Conservation (phyloP, 1,139 yeast species). For the Nadsonia commutata region DNA sequence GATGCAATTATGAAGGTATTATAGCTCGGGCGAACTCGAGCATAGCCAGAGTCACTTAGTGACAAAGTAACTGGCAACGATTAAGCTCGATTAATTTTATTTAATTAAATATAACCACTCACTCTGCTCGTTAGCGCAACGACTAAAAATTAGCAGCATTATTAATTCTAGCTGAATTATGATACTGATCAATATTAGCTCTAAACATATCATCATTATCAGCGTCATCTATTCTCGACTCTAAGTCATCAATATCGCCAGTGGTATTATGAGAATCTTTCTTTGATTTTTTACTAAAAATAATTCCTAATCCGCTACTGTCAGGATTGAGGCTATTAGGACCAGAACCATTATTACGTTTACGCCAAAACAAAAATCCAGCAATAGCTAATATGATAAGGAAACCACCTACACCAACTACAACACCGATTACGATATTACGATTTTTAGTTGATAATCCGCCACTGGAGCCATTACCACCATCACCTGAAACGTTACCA, state of each 20-base stretch:
- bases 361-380: slow-evolving; percentile 16
- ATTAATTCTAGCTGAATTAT: slow-evolving; percentile 16
- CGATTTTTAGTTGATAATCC: slow-evolving; percentile 17
- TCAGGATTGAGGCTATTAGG: no score
- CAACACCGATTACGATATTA: slow-evolving; percentile 20
- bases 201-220: slow-evolving; percentile 21
- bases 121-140: no score
- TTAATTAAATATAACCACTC: background rate
- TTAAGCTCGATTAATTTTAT: no score
- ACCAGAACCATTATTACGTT: no score
- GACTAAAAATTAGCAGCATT: slow-evolving; percentile 24
- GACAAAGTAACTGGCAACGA: no score
- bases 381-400: slow-evolving; percentile 16
- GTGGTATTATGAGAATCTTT: slow-evolving; percentile 7
- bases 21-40: no score
- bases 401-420: slow-evolving; percentile 21
- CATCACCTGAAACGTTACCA: slow-evolving; percentile 5
- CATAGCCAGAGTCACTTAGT: no score
- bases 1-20: no score
- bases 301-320: slow-evolving; percentile 7
- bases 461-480: slow-evolving; percentile 9
- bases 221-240: background rate
- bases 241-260: slow-evolving; percentile 9
- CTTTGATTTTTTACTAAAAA: slow-evolving; percentile 4
- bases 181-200: slow-evolving; percentile 26